These are phyloP conservation scores for Leccinum broughii DNA, from an alignment of 768 basidiomycete genomes.

Conservation along the genomic window DNA sequence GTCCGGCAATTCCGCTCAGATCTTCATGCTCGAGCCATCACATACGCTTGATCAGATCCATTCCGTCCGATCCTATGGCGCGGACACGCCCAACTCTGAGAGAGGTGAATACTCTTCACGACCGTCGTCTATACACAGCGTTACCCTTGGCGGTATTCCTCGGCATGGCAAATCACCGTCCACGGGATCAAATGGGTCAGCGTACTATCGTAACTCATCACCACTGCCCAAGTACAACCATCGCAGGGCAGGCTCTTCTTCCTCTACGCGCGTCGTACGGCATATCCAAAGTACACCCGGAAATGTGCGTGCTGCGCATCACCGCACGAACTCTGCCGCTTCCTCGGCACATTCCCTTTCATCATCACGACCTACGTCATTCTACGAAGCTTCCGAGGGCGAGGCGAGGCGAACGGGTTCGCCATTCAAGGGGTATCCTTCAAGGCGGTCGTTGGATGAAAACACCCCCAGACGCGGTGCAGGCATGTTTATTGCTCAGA, in stretches of 20 bases:
- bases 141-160: slow-evolving; percentile 50
- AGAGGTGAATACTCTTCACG: slow-evolving; percentile 74
- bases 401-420: slow-evolving; percentile 65
- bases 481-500: slow-evolving; percentile 80
- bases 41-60: slow-evolving; percentile 48
- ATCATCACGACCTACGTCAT: slow-evolving; percentile 77
- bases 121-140: slow-evolving; percentile 84
- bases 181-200: slow-evolving; percentile 72
- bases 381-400: slow-evolving; percentile 71
- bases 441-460: slow-evolving; percentile 51
- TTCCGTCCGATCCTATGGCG: slow-evolving; percentile 71
- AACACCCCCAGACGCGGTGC: slow-evolving; percentile 39
- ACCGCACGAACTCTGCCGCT: slow-evolving; percentile 71
- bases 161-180: slow-evolving; percentile 77
- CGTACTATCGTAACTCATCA: slow-evolving; percentile 64
- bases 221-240: slow-evolving; percentile 77
- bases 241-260: slow-evolving; percentile 75
- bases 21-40: slow-evolving; percentile 56
- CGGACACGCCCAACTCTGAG: slow-evolving; percentile 87
- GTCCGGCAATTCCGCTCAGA: slow-evolving; percentile 50
- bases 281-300: slow-evolving; percentile 48
- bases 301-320: slow-evolving; percentile 50
- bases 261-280: slow-evolving; percentile 78
- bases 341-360: slow-evolving; percentile 76
- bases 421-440: slow-evolving; percentile 53